These are phyloP conservation scores for Xylariales sp. DNA, from an alignment of 2,329 filamentous ascomycete genomes.

Conservation along the genomic window DNA sequence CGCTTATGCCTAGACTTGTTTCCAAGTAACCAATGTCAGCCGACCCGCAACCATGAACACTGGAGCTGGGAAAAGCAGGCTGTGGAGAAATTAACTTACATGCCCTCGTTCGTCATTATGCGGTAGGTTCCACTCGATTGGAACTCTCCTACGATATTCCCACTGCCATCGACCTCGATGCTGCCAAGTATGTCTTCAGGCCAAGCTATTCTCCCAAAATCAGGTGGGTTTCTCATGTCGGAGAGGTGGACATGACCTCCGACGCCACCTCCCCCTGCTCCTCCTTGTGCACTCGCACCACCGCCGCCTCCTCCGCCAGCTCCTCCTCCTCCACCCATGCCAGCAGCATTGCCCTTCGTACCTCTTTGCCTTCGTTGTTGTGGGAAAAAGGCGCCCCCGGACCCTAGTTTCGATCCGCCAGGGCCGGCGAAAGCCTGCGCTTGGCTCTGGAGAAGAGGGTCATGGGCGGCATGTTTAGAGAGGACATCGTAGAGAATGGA, in stretches of 20 bases:
- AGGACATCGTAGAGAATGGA: slow-evolving; percentile 55
- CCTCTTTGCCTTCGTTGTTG: slow-evolving; percentile 31
- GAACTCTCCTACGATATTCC: slow-evolving; percentile 53
- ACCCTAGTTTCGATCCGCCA: slow-evolving; percentile 48
- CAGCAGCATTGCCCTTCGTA: slow-evolving; percentile 23
- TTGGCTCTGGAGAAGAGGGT: slow-evolving; percentile 51
- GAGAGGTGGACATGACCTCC: slow-evolving; percentile 63
- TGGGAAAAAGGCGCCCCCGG: slow-evolving; percentile 46
- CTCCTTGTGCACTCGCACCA: slow-evolving; percentile 57
- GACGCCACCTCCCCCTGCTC: slow-evolving; percentile 53
- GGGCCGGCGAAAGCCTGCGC: slow-evolving; percentile 57
- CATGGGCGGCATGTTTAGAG: slow-evolving; percentile 48
- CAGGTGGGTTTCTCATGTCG: slow-evolving; percentile 58
- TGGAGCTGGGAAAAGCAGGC: background rate
- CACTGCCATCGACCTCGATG: slow-evolving; percentile 56
- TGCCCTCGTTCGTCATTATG: slow-evolving; percentile 60
- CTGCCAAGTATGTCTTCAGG: slow-evolving; percentile 68
- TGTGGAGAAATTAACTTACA: slow-evolving; percentile 45
- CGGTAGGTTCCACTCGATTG: slow-evolving; percentile 60
- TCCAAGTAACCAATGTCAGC: background rate
- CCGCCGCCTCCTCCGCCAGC: slow-evolving; percentile 44
- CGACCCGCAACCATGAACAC: background rate
- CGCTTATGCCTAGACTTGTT: slow-evolving; percentile 46
- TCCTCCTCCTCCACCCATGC: slow-evolving; percentile 32
- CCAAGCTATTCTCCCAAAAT: slow-evolving; percentile 64